Conservation (phyloP, 1,139 yeast species). For the Debaryomyces sp. region DNA sequence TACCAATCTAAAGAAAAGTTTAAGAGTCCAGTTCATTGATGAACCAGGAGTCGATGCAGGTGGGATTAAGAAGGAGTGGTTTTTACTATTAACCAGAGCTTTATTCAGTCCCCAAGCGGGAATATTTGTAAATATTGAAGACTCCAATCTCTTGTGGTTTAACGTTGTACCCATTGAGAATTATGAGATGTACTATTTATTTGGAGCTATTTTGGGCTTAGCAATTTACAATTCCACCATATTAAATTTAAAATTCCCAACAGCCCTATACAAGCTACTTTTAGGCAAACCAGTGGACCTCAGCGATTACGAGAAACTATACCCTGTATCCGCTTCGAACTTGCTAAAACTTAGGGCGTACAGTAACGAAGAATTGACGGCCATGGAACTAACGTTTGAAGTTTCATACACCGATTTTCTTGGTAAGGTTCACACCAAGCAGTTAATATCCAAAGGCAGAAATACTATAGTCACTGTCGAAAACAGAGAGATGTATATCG, state of each 20-base stretch:
- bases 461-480: conserved; percentile 51
- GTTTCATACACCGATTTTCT: conserved; percentile 42
- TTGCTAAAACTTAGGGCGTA: conserved; percentile 56
- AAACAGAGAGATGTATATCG: conserved; percentile 64
- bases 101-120: conserved; percentile 70
- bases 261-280: conserved; percentile 73
- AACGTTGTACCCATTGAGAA: conserved; percentile 48
- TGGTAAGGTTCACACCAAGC: conserved; percentile 42
- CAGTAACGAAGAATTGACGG: conserved; percentile 27
- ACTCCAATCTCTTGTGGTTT: conserved; percentile 80
- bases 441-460: conserved; percentile 62
- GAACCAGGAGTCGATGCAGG: conserved; percentile 97
- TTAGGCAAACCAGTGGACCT: conserved; percentile 57
- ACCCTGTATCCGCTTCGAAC: conserved; percentile 67
- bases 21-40: conserved; percentile 75
- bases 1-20: conserved; percentile 68
- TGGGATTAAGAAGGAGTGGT: conserved; percentile 93
- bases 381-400: conserved; percentile 40
- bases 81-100: conserved; percentile 67
- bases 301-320: conserved; percentile 66
- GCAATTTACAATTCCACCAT: conserved; percentile 92
- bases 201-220: conserved; percentile 85
- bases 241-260: conserved; percentile 76
- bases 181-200: conserved; percentile 64
- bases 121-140: conserved; percentile 62